Evolutionary conservation across 495 filamentous ascomycete genomes (phyloP).

Genomic region (Elaphomyces granulatus): DNA sequence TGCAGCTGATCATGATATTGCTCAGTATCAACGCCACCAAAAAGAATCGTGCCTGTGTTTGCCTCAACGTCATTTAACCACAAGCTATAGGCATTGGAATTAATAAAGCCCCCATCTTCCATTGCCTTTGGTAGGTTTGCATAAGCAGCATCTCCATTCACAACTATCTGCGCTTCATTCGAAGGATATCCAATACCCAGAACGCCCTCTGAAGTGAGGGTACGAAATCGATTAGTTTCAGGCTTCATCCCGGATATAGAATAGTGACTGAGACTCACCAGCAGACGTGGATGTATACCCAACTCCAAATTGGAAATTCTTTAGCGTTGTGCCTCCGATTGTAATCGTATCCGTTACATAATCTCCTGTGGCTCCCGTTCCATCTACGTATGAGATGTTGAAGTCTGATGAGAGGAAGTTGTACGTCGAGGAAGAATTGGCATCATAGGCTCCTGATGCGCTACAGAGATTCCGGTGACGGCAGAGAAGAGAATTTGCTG

Average conservation of each 20-base stretch:
- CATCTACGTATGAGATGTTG: conserved; percentile 86
- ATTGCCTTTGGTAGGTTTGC: conserved; percentile 66
- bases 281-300: conserved; percentile 56
- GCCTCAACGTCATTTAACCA: conserved; percentile 44
- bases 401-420: conserved; percentile 62
- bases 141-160: conserved; percentile 46
- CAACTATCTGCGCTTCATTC: conserved; percentile 67
- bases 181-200: conserved; percentile 78
- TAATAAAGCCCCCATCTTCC: conserved; percentile 53
- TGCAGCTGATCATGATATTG: conserved; percentile 59
- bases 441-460: conserved; percentile 48
- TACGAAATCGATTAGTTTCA: neutral
- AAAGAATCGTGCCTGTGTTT: conserved; percentile 68
- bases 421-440: conserved; percentile 73
- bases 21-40: conserved; percentile 77
- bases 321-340: conserved; percentile 48
- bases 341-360: conserved; percentile 68
- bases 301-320: conserved; percentile 70
- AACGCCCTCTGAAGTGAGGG: conserved; percentile 51
- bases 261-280: conserved; percentile 12
- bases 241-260: neutral
- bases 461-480: conserved; percentile 33
- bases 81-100: conserved; percentile 66
- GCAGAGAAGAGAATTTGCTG: conserved; percentile 49
- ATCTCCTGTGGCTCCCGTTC: conserved; percentile 63